These are phyloP conservation scores for Phialophora tarda DNA, from an alignment of 2,329 filamentous ascomycete species.

Conservation along the genomic window DNA sequence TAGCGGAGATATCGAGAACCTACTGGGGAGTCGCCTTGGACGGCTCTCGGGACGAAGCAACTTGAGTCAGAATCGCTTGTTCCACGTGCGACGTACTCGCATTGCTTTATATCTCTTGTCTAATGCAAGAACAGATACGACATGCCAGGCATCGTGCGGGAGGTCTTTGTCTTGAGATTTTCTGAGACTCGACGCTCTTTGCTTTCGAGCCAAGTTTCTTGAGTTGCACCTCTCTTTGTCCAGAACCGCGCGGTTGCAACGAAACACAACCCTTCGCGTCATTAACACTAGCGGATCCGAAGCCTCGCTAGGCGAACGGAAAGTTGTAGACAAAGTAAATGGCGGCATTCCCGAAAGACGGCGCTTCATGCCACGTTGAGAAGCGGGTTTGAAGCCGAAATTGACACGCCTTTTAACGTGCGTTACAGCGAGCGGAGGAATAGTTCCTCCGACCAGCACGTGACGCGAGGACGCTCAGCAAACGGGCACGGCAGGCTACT, in stretches of 20 bases:
- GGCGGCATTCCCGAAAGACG: no score
- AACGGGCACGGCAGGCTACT: no score
- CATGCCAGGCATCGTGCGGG: no score
- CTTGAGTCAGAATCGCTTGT: background rate
- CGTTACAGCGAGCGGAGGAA: constrained; percentile 1
- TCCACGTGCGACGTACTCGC: background rate
- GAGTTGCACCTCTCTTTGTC: background rate
- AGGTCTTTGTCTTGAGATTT: background rate
- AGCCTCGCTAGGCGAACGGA: background rate
- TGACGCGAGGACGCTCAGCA: background rate
- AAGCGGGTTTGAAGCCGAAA: background rate
- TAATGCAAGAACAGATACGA: background rate
- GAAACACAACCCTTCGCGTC: background rate
- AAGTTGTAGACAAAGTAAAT: background rate
- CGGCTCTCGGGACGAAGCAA: background rate
- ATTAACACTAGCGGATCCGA: background rate
- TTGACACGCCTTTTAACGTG: background rate
- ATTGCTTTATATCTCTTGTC: background rate
- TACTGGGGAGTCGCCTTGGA: background rate
- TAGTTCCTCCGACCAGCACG: background rate
- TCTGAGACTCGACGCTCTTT: background rate
- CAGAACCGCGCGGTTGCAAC: background rate
- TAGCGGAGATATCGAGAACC: background rate
- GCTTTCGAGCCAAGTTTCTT: background rate
- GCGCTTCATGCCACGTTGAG: background rate